Base-by-base conservation (phyloP, 2,329 filamentous ascomycete species). In the Acarospora socialis region DNA sequence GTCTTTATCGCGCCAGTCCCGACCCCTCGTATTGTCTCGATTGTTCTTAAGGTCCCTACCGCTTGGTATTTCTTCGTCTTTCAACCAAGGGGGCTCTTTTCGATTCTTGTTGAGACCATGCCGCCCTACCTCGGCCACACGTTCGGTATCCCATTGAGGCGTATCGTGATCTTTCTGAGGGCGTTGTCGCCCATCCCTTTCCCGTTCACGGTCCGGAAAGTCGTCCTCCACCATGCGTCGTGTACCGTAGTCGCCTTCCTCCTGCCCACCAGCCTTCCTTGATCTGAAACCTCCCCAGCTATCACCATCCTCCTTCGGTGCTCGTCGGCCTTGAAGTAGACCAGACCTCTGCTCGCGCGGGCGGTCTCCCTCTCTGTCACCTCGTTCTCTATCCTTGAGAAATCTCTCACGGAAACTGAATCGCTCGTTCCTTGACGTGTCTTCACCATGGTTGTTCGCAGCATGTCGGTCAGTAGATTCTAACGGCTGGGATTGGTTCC, bases 81-180 rank as follows among this genome's bases (percentile, higher is more conserved):
- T 76, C 50, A 74, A 77, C 84, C 80, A 92, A n/a, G 74, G 72
- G 36, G 75, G 65, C 38, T 77, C 81, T 30, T 74, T 63, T 54
- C 75, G 75, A 41, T 66, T 73, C 47, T 80, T 71, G 35, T 63
- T 66, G 27, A 67, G 60, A 16, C 73, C 73, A 48, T 80, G 81
- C 43, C 76, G 73, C 38, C 73, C 63, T 17, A 71, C 68, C 35
- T 49, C 47, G 8, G 66, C 66, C 22, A 72, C 75, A 26, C 60
- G 59, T 25, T 70, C 70, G 20, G 57, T 59, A 30, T 70, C 66
- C 19, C 65, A 55, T 4, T 50, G n/a, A n/a, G n/a, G n/a, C n/a
- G n/a, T n/a, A n/a, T n/a, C n/a, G n/a, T n/a, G 39, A 33, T 66
- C 64, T 13, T 56, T 54, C 28, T 75, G 71, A 41, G 69, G 65